These are phyloP conservation scores for Neurospora discreta DNA, from an alignment of 495 filamentous ascomycete species.

Conservation along the genomic window DNA sequence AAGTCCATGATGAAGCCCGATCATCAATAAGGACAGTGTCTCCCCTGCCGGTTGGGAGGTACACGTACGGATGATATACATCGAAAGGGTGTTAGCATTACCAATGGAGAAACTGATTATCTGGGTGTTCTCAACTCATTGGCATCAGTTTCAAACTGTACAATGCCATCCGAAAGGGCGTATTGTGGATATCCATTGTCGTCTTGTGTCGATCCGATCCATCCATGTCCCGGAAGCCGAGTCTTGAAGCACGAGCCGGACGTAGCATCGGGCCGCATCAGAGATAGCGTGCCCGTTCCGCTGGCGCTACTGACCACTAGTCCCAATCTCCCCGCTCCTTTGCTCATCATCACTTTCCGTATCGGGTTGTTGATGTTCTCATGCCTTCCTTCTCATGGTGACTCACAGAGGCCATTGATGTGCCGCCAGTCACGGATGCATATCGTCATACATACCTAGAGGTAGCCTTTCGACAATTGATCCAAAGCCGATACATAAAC, in stretches of 20 bases:
- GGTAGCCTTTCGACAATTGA: not conserved
- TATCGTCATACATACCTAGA: not conserved
- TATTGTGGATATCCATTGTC: not conserved
- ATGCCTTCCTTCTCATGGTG: not conserved
- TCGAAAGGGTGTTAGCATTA: not conserved
- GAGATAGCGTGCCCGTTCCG: not conserved
- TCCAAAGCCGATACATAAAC: too few species aligned
- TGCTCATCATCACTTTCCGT: not conserved
- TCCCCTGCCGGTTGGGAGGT: not conserved
- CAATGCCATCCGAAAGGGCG: not conserved
- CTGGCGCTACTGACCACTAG: not conserved
- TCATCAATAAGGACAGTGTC: not conserved
- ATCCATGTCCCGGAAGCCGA: not conserved
- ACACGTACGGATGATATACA: not conserved
- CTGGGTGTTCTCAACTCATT: not conserved
- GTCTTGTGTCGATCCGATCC: not conserved
- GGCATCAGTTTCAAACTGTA: too few species aligned
- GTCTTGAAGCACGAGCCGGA: not conserved
- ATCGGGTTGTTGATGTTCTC: not conserved
- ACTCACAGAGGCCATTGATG: not conserved
- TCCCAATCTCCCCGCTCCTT: not conserved
- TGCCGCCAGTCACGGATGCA: not conserved
- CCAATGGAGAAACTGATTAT: not conserved
- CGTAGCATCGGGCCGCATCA: not conserved
- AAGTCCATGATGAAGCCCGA: not conserved